Conservation (phyloP, 1,139 yeast species). For the Suhomyces panamericanus region DNA sequence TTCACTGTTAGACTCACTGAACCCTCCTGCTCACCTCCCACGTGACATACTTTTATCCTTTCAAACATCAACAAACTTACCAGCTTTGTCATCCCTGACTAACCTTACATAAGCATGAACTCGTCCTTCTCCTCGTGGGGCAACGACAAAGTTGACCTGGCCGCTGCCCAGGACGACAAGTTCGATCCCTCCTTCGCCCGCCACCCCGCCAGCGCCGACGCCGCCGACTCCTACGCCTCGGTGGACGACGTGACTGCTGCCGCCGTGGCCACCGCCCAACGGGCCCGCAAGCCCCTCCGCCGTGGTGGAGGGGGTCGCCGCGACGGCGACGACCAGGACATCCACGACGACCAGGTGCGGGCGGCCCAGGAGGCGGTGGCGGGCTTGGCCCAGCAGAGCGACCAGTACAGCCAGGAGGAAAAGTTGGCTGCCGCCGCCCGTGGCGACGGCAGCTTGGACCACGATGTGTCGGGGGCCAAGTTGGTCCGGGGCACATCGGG, state of each 20-base stretch:
- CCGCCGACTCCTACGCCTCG: constrained; percentile 22
- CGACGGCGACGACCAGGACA: constrained; percentile 9
- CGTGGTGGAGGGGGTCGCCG: constrained; percentile 9
- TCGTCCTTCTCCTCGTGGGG: constrained; percentile 27
- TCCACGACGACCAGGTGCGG: constrained; percentile 13
- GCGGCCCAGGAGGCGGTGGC: constrained; percentile 17
- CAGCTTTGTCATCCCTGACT: constrained; percentile 15
- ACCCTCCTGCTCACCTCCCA: too few relatives aligned
- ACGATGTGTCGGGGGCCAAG: constrained; percentile 9
- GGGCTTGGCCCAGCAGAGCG: constrained; percentile 11
- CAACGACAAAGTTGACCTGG: constrained; percentile 21
- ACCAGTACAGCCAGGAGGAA: constrained; percentile 9
- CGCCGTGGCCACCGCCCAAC: constrained; percentile 30
- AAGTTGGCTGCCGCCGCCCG: constrained; percentile 12
- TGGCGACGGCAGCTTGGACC: neutral
- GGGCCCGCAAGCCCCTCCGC: constrained; percentile 10
- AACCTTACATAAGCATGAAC: constrained; percentile 24
- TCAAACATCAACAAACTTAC: constrained; percentile 1
- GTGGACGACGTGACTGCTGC: constrained; percentile 36
- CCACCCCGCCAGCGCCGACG: constrained; percentile 20
- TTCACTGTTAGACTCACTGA: too few relatives aligned
- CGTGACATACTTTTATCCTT: constrained; percentile 4
- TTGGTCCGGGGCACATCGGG: constrained; percentile 9
- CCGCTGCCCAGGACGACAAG: constrained; percentile 18
- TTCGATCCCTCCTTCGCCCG: constrained; percentile 37